Evolutionary conservation across 2,329 filamentous ascomycete genomes (phyloP).

Genomic region (Scytalidium sp.): DNA sequence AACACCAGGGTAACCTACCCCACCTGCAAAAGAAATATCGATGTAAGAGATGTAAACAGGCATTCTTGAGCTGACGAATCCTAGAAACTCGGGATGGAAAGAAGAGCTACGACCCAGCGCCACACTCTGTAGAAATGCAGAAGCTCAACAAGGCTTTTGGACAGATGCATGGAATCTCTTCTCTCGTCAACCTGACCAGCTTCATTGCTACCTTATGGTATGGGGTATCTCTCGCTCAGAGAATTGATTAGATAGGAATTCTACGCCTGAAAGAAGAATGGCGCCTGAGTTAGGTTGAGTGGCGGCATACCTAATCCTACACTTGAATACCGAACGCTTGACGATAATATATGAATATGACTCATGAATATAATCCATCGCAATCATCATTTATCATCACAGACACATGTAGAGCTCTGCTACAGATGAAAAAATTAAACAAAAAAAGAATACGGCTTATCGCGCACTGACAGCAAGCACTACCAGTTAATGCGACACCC

Average conservation of each 20-base stretch:
- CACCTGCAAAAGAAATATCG: not conserved
- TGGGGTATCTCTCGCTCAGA: conserved; percentile 60
- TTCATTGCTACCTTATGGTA: conserved; percentile 72
- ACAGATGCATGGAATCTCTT: conserved; percentile 76
- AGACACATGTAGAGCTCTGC: too few species aligned
- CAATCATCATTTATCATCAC: too few species aligned
- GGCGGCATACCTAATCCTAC: not conserved
- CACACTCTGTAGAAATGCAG: conserved; percentile 83
- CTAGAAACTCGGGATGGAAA: conserved; percentile 84
- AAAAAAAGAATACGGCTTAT: too few species aligned
- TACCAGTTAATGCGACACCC: too few species aligned
- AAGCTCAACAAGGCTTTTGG: conserved; percentile 76
- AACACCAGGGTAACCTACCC: conserved; percentile 68
- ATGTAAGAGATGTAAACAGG: not conserved
- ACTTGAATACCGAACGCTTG: too few species aligned
- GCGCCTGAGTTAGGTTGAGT: too few species aligned
- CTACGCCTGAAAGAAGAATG: not conserved
- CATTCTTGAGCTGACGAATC: not conserved
- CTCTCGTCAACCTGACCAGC: conserved; percentile 71
- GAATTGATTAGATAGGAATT: conserved; percentile 16
- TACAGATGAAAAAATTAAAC: too few species aligned
- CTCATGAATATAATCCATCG: not conserved
- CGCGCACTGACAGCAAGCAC: too few species aligned
- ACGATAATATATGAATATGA: too few species aligned
- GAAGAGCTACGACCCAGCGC: conserved; percentile 73